Conservation (phyloP, 192 early-diverging fungal genomes). For the Lunasporangiospora selenospora region DNA sequence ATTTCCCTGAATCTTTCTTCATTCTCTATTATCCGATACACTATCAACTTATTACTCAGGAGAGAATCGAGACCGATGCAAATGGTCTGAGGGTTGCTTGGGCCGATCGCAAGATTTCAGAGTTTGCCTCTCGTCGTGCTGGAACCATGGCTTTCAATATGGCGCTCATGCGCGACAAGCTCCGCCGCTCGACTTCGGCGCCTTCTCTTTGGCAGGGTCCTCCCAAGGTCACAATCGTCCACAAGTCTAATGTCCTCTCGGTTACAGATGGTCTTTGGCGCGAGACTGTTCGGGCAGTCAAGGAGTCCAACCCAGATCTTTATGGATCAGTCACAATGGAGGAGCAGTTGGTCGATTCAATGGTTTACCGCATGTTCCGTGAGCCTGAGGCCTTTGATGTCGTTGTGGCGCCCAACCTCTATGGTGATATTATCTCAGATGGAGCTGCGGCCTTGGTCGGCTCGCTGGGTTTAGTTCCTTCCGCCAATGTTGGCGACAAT, state of each 20-base stretch:
- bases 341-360: constrained; percentile 98
- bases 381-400: constrained; percentile 97
- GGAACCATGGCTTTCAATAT: constrained; percentile 94
- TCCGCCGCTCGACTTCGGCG: constrained; percentile 63
- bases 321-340: constrained; percentile 76
- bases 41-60: constrained; percentile 67
- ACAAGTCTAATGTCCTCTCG: constrained; percentile 97
- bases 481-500: constrained; percentile 94
- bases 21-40: background rate
- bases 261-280: constrained; percentile 97
- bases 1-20: background rate
- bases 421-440: constrained; percentile 97
- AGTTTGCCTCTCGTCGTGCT: constrained; percentile 85
- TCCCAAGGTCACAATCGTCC: constrained; percentile 90
- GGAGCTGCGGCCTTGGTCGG: constrained; percentile 97
- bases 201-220: constrained; percentile 69
- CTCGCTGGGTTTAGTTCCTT: constrained; percentile 93
- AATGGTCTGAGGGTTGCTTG: constrained; percentile 74
- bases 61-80: constrained; percentile 69
- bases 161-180: constrained; percentile 79
- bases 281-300: constrained; percentile 83
- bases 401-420: constrained; percentile 96
- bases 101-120: constrained; percentile 92
- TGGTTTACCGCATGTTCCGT: constrained; percentile 99
- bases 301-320: constrained; percentile 67